Percentiles rank a stretch among this genome's conserved stretches.
Evolutionary conservation across 2,329 filamentous ascomycete genomes (phyloP).

Genomic region (Hypomyces rosellus): DNA sequence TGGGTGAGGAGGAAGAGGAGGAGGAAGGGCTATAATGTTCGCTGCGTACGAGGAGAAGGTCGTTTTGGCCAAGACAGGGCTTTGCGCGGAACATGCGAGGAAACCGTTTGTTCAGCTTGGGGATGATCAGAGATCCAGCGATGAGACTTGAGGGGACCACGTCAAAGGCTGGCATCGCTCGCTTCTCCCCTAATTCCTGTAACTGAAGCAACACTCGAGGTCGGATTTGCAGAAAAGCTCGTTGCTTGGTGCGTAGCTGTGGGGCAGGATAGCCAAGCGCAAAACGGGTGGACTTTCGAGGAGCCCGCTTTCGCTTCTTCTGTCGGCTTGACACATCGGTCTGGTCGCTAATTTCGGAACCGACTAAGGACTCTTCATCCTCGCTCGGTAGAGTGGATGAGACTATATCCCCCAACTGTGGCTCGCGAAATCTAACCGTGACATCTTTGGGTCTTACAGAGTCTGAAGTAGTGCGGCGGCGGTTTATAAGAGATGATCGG

Average conservation of each 20-base stretch:
- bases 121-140: slow-evolving; percentile 48
- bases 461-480: slow-evolving; percentile 31
- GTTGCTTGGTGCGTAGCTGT: slow-evolving; percentile 51
- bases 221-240: slow-evolving; percentile 59
- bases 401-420: slow-evolving; percentile 23
- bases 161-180: slow-evolving; percentile 64
- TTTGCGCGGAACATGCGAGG: slow-evolving; percentile 58
- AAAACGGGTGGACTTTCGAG: slow-evolving; percentile 56
- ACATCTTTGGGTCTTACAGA: slow-evolving; percentile 33
- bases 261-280: slow-evolving; percentile 63
- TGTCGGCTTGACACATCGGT: slow-evolving; percentile 32
- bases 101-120: slow-evolving; percentile 53
- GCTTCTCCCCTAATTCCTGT: slow-evolving; percentile 55
- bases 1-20: slow-evolving; percentile 18
- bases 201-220: slow-evolving; percentile 66
- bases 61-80: slow-evolving; percentile 58
- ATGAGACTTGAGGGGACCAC: slow-evolving; percentile 64
- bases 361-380: slow-evolving; percentile 39
- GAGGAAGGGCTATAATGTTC: slow-evolving; percentile 51
- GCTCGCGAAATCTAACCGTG: slow-evolving; percentile 41
- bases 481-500: slow-evolving; percentile 11
- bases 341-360: slow-evolving; percentile 41
- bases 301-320: slow-evolving; percentile 37
- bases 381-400: slow-evolving; percentile 35
- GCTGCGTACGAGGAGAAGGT: slow-evolving; percentile 64